Evolutionary conservation across 2,329 filamentous ascomycete genomes (phyloP), one percentile per base, ranked within the genome.

Genomic region (Dothidotthia symphoricarpi): DNA sequence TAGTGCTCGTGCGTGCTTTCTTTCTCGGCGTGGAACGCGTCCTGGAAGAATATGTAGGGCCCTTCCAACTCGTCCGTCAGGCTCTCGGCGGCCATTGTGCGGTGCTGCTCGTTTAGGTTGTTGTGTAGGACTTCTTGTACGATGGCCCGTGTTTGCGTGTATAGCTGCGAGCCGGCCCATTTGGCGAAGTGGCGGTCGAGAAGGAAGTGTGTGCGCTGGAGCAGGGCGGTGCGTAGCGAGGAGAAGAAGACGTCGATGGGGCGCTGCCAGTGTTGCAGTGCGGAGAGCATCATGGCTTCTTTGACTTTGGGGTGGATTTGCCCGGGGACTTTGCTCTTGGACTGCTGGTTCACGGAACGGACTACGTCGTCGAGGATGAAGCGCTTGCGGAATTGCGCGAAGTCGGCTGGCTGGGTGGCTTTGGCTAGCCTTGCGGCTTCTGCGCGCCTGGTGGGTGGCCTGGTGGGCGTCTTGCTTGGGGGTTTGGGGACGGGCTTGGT

Each of bases 221-320:
- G 29, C 2, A 67, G 26, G 0, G 45, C 28, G 0, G 10, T 3
- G 3, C 58, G 36, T 0, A 68, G 32, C 0, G 33, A 33, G 0
- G 51, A 27, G 12, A 70, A 52, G 33, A 70, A 64, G 0, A 34
- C 16, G 0, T 55, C 15, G 1, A 64, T 28, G 0, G 66, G 56
- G 0, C 32, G 10, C 1, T 49, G 19, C 66, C 69, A 72, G 4
- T 59, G 15, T 5, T 41, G 3, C 1, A 72, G 29, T 0, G 57
- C 46, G 0, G 44, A 14, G 0, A 57, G 25, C 9, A 66, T 62
- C 28, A 73, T 36, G 1, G 51, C 41, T 2, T 66, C 53, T 1
- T 64, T 43, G 0, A 65, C 63, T 28, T 61, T 60, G 0, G 62
- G 61, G 10, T 70, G 50, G 1, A 69, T 43, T n/a, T 64, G 57